Evolutionary conservation across 306 rosid species (phyloP), one percentile per base, ranked within the genome.

Genomic region (Dryas octopetala): DNA sequence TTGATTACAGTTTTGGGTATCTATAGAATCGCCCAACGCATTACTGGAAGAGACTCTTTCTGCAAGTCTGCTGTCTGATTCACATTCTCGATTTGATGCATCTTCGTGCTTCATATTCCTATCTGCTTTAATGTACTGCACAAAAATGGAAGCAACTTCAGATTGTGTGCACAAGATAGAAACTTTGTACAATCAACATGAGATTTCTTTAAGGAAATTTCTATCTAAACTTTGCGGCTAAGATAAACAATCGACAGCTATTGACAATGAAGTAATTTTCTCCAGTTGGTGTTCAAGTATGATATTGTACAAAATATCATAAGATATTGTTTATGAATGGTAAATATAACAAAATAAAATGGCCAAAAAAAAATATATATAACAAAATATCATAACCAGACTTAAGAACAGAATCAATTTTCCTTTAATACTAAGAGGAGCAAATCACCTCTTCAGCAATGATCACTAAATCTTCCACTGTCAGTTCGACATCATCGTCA

Each of bases 381-480:
- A 68, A 26, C 1, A 59, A 70, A n/a, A 16, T 62, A 62, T 59
- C 63, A 66, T 41, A 70, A 53, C 43, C 58, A 66, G 13, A 78
- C 69, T 28, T 76, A 57, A 51, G 40, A 62, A 68, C 43, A 58
- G 5, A 14, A 47, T 10, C 43, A 44, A 13, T 69, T 66, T 41
- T 66, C 47, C 73, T 40, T 65, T 43, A 12, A 44, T 52, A 48
- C 26, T 11, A 28, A 76, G 70, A 63, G 68, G 55, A 77, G 49
- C 13, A 79, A 82, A 79, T 66, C 57, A 90, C 98, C 96, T 91
- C 88, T 76, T 88, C 77, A 14, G 98, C 97, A 66, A 88, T 90
- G 73, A 73, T 79, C 85, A 91, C 75, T 57, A 90, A 77, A 83
- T 94, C 98, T 44, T 87, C 90, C 62, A 87, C 79, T 1, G 96